Base-by-base conservation (phyloP, 208 protist species). In the Leishmania martiniquensis region DNA sequence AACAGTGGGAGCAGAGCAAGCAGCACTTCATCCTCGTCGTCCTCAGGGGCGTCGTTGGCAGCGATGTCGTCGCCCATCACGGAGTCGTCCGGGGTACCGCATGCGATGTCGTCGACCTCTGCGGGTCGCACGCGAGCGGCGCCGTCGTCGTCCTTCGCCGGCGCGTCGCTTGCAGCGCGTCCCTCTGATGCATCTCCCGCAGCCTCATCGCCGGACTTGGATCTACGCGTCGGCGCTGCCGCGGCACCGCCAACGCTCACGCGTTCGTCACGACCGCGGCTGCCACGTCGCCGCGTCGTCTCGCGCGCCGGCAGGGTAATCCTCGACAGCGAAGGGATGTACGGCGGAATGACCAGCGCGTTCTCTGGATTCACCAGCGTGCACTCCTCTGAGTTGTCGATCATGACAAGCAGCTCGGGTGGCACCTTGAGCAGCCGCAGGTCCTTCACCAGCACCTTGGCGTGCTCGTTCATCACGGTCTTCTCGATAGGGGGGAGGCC, bases 331-430 rank as follows among this genome's bases (percentile, higher is more conserved):
- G 91, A 87, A 0, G 93, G 93, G 62, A 94, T 90, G 81, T 88
- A 97, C 2, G 93, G 91, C 15, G 91, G 78, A 37, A 97, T 84
- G 57, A 97, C 85, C 20, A 97, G 76, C 1, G 91, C 90, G 80
- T 95, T 97, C 34, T 96, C 90, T 29, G 91, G 84, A 70, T 96
- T 95, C 12, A 92, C 81, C 32, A 92, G 76, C 54, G 87, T 90
- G 81, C 89, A 95, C 78, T 96, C 90, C 74, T 95, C 90, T 5
- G 78, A 87, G 79, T 97, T 97, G 81, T 97, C 93, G 45, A 97
- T 88, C 91, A 96, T 93, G 66, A 97, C 87, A 67, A 94, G 83
- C 74, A 96, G 75, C 82, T 95, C 91, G 32, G 88, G 87, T 60
- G 93, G 93, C 49, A 97, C 93, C 68, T 94, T 92, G 39, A 97